phyloP scores from a whole-genome alignment of 2,329 filamentous ascomycete genomes.

The Monosporascus sp. region DNA sequence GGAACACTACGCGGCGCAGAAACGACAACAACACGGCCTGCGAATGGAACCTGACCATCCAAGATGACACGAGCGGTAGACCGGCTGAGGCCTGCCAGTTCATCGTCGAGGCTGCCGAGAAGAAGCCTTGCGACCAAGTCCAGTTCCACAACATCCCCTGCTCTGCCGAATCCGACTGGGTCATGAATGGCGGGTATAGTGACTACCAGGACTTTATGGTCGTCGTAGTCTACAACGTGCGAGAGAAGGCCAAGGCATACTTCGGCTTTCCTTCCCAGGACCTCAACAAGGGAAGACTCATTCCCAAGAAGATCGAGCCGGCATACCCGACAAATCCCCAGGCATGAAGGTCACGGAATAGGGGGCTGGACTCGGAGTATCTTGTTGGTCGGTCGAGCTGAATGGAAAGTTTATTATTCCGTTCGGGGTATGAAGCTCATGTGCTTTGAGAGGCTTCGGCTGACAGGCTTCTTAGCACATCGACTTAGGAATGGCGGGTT shows the following conservation, averaged over 20 bases:
- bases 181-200: neutral
- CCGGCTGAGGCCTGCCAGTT: neutral
- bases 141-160: neutral
- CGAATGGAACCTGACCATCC: neutral
- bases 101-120: neutral
- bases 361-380: too few relatives aligned
- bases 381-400: too few relatives aligned
- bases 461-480: too few relatives aligned
- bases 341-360: too few relatives aligned
- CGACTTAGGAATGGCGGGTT: too few relatives aligned
- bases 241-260: neutral
- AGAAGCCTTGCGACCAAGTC: neutral
- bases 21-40: neutral
- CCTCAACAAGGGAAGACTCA: neutral
- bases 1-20: neutral
- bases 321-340: slow-evolving; percentile 9
- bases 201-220: neutral
- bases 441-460: too few relatives aligned
- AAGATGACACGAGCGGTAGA: neutral
- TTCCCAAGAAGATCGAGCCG: neutral
- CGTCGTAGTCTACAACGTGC: neutral
- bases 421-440: too few relatives aligned
- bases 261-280: neutral
- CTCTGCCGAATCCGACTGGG: neutral
- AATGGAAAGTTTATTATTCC: too few relatives aligned